Evolutionary conservation across 441 rosid species (phyloP).

Genomic region (Cnidoscolus chayamansa): DNA sequence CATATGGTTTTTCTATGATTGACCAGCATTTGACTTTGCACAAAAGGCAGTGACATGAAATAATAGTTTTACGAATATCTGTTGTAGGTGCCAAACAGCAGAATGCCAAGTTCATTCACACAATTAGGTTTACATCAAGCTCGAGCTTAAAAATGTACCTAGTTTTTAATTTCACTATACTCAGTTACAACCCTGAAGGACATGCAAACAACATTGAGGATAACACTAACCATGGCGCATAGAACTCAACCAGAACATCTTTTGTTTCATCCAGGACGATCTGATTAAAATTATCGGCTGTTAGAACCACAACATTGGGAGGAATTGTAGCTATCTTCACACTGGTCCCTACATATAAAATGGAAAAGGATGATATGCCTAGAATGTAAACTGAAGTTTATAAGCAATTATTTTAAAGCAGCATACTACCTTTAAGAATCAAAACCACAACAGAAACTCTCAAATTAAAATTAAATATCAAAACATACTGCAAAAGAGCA

Average conservation of each 20-base stretch:
- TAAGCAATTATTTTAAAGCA: background rate
- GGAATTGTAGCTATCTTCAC: slow-evolving; percentile 72
- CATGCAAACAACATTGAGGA: background rate
- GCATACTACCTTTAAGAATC: background rate
- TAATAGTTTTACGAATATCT: background rate
- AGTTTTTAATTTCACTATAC: background rate
- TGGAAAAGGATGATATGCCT: background rate
- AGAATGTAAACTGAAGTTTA: background rate
- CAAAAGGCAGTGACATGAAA: background rate
- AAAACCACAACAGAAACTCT: background rate
- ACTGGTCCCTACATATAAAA: slow-evolving; percentile 56
- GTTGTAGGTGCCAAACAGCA: background rate
- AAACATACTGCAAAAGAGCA: background rate
- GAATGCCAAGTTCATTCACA: no score
- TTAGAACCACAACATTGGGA: slow-evolving; percentile 60
- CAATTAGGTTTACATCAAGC: background rate
- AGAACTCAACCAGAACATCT: slow-evolving; percentile 88
- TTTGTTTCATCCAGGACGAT: slow-evolving; percentile 76
- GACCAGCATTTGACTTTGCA: background rate
- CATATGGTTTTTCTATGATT: background rate
- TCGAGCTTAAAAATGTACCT: background rate
- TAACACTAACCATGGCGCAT: slow-evolving; percentile 72
- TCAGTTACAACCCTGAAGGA: background rate
- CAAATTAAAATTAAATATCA: background rate
- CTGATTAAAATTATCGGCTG: slow-evolving; percentile 62